Base-by-base conservation (phyloP, 768 basidiomycete genomes). In the Suillus occidentalis region DNA sequence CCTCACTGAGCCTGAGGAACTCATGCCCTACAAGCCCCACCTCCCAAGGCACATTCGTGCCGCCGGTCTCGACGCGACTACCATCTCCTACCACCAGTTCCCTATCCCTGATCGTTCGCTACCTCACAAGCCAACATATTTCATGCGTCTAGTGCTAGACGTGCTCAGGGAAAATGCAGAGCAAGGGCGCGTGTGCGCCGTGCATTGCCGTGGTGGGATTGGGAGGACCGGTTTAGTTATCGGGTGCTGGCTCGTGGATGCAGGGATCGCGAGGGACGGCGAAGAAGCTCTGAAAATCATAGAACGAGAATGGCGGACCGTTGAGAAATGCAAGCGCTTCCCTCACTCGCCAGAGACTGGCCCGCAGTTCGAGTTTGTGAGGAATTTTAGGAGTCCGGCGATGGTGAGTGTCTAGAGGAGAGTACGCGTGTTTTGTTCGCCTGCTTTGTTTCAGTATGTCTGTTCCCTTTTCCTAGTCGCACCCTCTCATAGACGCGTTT, bases 311-410 rank as follows among this genome's bases (percentile, higher is more conserved):
- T 93, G 91, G 91, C 83, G 85, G 71, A 84, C 81, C 3, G 91
- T 93, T 58, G 90, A 89, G 76, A 93, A 93, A 79, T 91, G 84
- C 79, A 85, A 82, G 55, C 82, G 89, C 10, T 92, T 87, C 75
- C 90, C 89, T 0, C 84, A 88, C 72, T 89, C 89, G 71, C 91
- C 91, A 18, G 91, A 92, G 78, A 92, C 91, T 3, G 90, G 91
- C 20, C 82, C 88, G 1, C 91, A 92, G 74, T 88, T 87, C 72
- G 88, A 92, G 69, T 92, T 87, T 71, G 91, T 92, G 25, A 82
- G 79, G 70, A 84, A 83, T 69, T 91, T 89, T 69, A 67, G 36
- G 55, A 65, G 57, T 49, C 59, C 63, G 3, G 13, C 16, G 18
- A 63, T 49, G 65, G 42, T 66, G 6, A n/a, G 2, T 40, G 61